phyloP scores from a whole-genome alignment of 2,329 filamentous ascomycete species.

The Conoideocrella luteorostrata region DNA sequence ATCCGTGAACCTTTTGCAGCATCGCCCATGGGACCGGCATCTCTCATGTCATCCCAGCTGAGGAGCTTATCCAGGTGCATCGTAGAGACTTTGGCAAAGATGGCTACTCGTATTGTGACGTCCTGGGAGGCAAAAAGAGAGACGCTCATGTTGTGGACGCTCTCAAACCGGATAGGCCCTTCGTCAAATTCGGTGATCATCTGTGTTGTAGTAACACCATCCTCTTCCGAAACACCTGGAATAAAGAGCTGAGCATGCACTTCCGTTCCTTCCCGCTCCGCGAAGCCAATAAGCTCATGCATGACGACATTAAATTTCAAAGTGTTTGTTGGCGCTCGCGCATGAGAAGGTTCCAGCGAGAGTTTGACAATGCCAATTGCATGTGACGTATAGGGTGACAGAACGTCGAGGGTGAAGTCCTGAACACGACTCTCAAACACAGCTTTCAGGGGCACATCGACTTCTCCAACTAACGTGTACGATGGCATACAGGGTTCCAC shows the following conservation, averaged over 20 bases:
- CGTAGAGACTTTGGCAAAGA: conserved; percentile 82
- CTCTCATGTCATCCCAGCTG: conserved; percentile 98
- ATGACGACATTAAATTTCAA: conserved; percentile 98
- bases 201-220: conserved; percentile 88
- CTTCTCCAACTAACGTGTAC: conserved; percentile 88
- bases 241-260: conserved; percentile 97
- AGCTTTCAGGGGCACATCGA: conserved; percentile 82
- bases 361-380: conserved; percentile 86
- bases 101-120: conserved; percentile 73
- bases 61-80: conserved; percentile 97
- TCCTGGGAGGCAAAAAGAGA: conserved; percentile 65
- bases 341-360: conserved; percentile 87
- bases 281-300: conserved; percentile 91
- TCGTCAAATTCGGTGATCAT: conserved; percentile 95
- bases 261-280: conserved; percentile 89
- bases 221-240: conserved; percentile 80
- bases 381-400: conserved; percentile 86
- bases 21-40: conserved; percentile 56
- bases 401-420: conserved; percentile 84
- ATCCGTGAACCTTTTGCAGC: conserved; percentile 60
- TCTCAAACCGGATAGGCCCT: conserved; percentile 86
- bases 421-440: conserved; percentile 94
- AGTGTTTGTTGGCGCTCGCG: conserved; percentile 83
- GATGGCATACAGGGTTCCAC: conserved; percentile 84
- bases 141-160: conserved; percentile 96